These are phyloP conservation scores for Gnomoniopsis smithogilvyi DNA, from an alignment of 2,329 filamentous ascomycete genomes.

Conservation along the genomic window DNA sequence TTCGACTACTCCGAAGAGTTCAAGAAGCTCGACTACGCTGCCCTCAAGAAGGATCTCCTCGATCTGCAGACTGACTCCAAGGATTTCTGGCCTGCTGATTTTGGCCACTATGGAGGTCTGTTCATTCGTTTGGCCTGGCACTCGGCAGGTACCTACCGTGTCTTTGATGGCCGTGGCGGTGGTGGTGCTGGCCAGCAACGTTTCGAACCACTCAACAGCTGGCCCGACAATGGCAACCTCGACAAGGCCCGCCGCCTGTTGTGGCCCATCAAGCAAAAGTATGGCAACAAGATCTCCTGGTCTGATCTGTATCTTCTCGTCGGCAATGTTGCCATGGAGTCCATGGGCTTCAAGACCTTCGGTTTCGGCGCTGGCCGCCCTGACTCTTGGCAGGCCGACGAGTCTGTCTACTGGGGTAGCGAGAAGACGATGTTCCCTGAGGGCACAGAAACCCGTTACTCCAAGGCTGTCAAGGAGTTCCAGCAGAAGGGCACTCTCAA, in stretches of 20 bases:
- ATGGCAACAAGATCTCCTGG: constrained; percentile 76
- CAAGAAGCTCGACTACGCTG: constrained; percentile 67
- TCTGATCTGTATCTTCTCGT: constrained; percentile 66
- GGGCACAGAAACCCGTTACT: constrained; percentile 70
- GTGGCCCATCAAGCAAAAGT: constrained; percentile 79
- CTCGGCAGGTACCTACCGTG: constrained; percentile 74
- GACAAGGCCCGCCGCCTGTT: constrained; percentile 75
- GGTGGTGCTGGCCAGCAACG: constrained; percentile 71
- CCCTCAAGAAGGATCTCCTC: constrained; percentile 70
- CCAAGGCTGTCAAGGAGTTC: constrained; percentile 45
- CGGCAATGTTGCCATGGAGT: constrained; percentile 71
- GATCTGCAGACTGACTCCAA: constrained; percentile 74
- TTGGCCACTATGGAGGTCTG: constrained; percentile 76
- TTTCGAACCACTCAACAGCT: constrained; percentile 73
- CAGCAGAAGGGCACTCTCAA: constrained; percentile 29
- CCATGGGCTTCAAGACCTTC: constrained; percentile 67
- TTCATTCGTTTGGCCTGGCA: constrained; percentile 84
- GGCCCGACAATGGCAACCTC: constrained; percentile 71
- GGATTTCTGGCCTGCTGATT: constrained; percentile 80
- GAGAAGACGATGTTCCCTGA: constrained; percentile 63
- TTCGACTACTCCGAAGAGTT: constrained; percentile 74
- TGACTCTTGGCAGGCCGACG: constrained; percentile 70
- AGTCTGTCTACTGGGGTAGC: constrained; percentile 71
- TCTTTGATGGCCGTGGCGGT: constrained; percentile 71
- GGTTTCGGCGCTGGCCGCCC: constrained; percentile 68